Percentiles rank a stretch among this genome's conserved stretches.
These are phyloP conservation scores for Fistulifera pelliculosa DNA, from an alignment of 108 stramenopile species.

Conservation along the genomic window DNA sequence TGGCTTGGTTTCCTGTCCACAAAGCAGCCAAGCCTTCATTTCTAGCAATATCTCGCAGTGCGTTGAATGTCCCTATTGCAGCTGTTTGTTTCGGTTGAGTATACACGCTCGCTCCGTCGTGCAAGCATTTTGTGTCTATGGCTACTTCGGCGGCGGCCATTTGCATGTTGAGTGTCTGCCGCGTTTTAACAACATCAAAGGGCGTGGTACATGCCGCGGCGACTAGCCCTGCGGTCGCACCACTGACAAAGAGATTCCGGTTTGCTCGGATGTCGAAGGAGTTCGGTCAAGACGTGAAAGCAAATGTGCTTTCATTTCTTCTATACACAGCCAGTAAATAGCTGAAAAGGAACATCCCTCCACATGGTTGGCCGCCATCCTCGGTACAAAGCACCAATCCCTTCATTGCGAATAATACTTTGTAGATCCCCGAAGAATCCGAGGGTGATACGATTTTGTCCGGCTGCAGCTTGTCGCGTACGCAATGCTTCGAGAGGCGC, in stretches of 20 bases:
- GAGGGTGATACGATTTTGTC: not conserved
- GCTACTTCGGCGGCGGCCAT: not conserved
- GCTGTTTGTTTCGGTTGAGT: not conserved
- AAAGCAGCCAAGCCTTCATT: slow-evolving; percentile 56
- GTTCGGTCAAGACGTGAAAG: slow-evolving; percentile 13
- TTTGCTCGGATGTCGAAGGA: slow-evolving; percentile 15
- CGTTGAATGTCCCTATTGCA: not conserved
- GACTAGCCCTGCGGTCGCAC: slow-evolving; percentile 67
- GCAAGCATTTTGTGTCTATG: not conserved
- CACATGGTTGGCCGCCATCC: slow-evolving; percentile 80
- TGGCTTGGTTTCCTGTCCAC: slow-evolving; percentile 76
- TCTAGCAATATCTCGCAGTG: slow-evolving; percentile 1
- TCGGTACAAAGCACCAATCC: slow-evolving; percentile 50
- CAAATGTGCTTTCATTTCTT: slow-evolving; percentile 24
- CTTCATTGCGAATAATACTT: slow-evolving; percentile 40
- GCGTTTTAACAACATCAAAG: slow-evolving; percentile 93
- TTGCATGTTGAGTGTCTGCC: slow-evolving; percentile 34
- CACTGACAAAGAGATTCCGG: slow-evolving; percentile 65
- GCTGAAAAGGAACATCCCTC: slow-evolving; percentile 93
- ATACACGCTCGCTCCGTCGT: slow-evolving; percentile 14
- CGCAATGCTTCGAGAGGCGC: slow-evolving; percentile 88
- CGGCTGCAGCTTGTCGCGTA: slow-evolving; percentile 47
- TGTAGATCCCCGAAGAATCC: slow-evolving; percentile 45
- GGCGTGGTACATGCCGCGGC: slow-evolving; percentile 88
- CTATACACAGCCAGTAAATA: slow-evolving; percentile 84